Evolutionary conservation across 2,329 filamentous ascomycete genomes (phyloP), one percentile per base, ranked within the genome.

Genomic region (Diaporthe sp.): DNA sequence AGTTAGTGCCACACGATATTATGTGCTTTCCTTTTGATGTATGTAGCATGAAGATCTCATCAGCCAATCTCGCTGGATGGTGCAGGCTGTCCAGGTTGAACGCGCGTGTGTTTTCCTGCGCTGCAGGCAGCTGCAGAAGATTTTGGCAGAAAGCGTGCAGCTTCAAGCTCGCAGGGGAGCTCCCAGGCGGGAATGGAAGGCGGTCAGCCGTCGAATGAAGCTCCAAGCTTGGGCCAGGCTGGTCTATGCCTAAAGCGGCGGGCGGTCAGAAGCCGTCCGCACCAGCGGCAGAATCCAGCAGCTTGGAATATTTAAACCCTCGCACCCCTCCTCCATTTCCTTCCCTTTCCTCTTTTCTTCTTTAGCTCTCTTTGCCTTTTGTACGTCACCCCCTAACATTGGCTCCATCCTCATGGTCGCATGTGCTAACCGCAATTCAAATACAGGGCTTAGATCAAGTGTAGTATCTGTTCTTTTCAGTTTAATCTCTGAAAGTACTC

Each of bases 391-490:
- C 33, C 35, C 57, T 5, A 60, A 28, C 35, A 60, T 40, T 40
- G 35, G 17, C 22, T 17, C 35, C 13, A 42, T 10, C 6, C 28
- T n/a, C 10, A 4, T 42, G 35, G 13, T 12, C n/a, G 1, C 7
- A 8, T 60, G 57, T 60, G 57, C 57, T 60, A 60, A 60, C 57
- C n/a, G 57, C 52, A 28, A 40, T 60, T 35, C 4, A 8, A 9
- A 33, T 19, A 60, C 13, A 60, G 57, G 77, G 78, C 77, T 91
- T 90, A 92, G 91, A 92, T 92, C 90, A 92, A 92, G 90, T 92
- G 90, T 92, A 92, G 91, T 92, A 92, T 92, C 90, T 92, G 90
- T 93, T 93, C 92, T 93, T 93, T 92, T 92, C 90, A 93, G 92
- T 92, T 93, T 93, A 93, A 93, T 93, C 90, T 91, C 91, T 93